Evolutionary conservation across 2,329 filamentous ascomycete genomes (phyloP).

Genomic region (Aspergillus piperis): DNA sequence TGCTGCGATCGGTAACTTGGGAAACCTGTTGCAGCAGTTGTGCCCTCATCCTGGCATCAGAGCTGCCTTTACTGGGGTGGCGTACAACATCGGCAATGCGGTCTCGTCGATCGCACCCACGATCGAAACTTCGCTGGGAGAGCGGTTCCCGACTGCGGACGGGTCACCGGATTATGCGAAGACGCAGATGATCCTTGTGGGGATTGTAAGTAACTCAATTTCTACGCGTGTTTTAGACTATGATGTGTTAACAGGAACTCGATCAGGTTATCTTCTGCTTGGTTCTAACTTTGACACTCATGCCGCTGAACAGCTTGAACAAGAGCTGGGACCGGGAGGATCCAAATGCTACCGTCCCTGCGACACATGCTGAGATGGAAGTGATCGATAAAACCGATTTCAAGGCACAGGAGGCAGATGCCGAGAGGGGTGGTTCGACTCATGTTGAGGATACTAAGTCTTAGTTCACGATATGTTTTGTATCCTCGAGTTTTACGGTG

Average conservation of each 20-base stretch:
- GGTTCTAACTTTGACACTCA: not conserved
- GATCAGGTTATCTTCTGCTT: not conserved
- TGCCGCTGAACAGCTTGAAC: not conserved
- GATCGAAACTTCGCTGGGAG: not conserved
- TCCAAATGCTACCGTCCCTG: not conserved
- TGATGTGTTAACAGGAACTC: not conserved
- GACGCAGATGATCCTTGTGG: not conserved
- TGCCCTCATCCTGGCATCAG: not conserved
- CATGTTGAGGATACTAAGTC: not conserved
- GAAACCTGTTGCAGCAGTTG: not conserved
- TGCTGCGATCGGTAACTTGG: not conserved
- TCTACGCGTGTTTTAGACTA: fast-evolving
- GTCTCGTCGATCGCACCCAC: not conserved
- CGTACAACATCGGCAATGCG: not conserved
- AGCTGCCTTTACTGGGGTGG: not conserved
- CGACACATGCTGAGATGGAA: not conserved
- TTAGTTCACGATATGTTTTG: not conserved
- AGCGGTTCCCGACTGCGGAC: not conserved
- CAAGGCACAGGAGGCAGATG: not conserved
- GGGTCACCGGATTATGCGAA: not conserved
- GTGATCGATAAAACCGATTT: not conserved
- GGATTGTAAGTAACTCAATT: not conserved
- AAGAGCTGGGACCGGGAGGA: not conserved
- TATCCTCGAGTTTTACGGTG: not conserved
- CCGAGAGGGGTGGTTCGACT: not conserved